Evolutionary conservation across 495 filamentous ascomycete genomes (phyloP), one percentile per base, ranked within the genome.

Genomic region (Aspergillus nanangensis): DNA sequence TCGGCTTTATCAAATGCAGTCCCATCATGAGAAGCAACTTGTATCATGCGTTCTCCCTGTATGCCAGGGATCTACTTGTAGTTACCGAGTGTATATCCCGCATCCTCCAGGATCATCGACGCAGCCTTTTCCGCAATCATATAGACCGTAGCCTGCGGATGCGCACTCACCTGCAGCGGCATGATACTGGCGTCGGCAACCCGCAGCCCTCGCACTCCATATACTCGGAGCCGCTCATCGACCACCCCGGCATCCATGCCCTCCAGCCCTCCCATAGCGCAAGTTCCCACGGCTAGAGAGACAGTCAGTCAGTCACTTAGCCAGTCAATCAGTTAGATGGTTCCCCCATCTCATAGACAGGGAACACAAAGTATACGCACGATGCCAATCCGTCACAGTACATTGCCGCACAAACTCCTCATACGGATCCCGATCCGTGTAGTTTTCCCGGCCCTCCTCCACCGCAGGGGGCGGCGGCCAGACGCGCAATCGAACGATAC

Each of bases 141-240:
- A 57, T 80, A 80, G 0, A 81, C 67, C 0, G 77, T 79, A 0
- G 70, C 71, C 51, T 77, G 73, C 34, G 76, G 57, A 57, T 82
- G 73, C 8, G 70, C 70, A 33, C 71, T 63, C 18, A 79, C 59
- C 41, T 76, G 67, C 21, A 75, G 38, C 4, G 79, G 77, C 55
- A 74, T 76, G 23, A 82, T 56, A 32, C 75, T 67, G 3, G 79
- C 77, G 47, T 78, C 79, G 8, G 79, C 70, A 0, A 85, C 76
- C 10, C 78, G 60, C 21, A 81, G 45, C 0, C 68, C 63, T 23
- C 59, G 52, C 3, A 75, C 66, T 0, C 72, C 72, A 47, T 81
- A 67, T 1, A 81, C 76, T 23, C 60, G 56, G 39, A 80, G 48
- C 14, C 55, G 48, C 1, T 61, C 53, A 56, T 78, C 74, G 1